Evolutionary conservation across 139 green algal genomes (phyloP), one percentile per base, ranked within the genome.

Genomic region (Chlamydomonas schloesseri): DNA sequence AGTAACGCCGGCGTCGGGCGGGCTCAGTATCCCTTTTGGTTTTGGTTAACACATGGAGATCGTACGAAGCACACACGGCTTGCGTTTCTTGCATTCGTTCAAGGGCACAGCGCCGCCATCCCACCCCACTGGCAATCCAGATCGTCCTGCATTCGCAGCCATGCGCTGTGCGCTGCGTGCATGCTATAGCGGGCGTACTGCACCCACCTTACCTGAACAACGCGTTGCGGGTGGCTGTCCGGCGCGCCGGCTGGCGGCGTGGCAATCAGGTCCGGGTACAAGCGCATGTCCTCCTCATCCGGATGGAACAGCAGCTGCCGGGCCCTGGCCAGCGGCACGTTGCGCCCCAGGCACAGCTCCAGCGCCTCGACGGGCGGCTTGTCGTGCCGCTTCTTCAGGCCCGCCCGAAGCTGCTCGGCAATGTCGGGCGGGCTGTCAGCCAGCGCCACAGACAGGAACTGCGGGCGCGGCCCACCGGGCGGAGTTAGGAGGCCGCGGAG

Each of bases 241-340:
- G 55, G 70, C 0, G 77, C 65, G 34, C 42, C 80, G 1, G 74
- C 34, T 4, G 90, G 84, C 26, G 86, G 67, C 33, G 67, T 82
- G 28, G 74, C 71, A 14, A 93, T 70, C 24, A 93, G 87, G 5
- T 33, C 8, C 21, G 84, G 87, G 71, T 93, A 93, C 47, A 91
- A 70, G 8, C 28, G 17, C 87, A 93, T 93, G 64, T 89, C 87
- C 57, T 85, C 81, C 33, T 88, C 68, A 21, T 31, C 34, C 0
- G 90, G 90, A 11, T 18, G 55, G 73, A 90, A 91, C 46, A 91
- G 71, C 55, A 93, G 57, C 50, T 88, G 73, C 0, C 84, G 81
- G 5, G 87, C 90, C 90, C 86, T 86, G 0, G 37, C 26, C 9
- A 86, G 31, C 2, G 77, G 70, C 17, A 89, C 77, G 6, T 2